Base-by-base conservation (phyloP, 2,329 filamentous ascomycete species). In the Dryadomyces quercus-mongolicae region DNA sequence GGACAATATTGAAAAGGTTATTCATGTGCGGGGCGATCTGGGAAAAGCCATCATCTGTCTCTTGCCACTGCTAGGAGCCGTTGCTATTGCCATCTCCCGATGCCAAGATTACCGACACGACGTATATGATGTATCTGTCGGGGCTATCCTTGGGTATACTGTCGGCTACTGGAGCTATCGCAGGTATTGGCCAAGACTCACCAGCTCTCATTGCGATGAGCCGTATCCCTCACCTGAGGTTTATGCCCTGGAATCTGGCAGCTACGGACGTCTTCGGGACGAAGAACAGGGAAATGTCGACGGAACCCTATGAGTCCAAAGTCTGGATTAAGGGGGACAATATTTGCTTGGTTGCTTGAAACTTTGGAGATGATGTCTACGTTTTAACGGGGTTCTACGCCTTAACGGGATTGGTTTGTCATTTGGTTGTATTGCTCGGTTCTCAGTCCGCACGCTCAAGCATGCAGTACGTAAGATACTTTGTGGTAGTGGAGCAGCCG, bases 101-200 rank as follows among this genome's bases (percentile, higher is more conserved):
- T 84, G 81, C 59, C 77, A 86, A 66, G 83, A 86, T 65, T 86
- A 87, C 63, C 70, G 84, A 50, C 84, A 88, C 60, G 83, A 87
- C 59, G 82, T 85, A 2, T 85, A 83, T 58, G 84, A 87, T 62
- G 82, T 87, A 13, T 77, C 74, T 51, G 73, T 77, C 6, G 84
- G 84, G 0, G 77, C 78, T 0, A 64, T 77, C 25, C 68, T 87
- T 15, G 84, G 84, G 3, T 77, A 77, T 64, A 65, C 69, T 4
- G 68, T 85, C 34, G 77, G 81, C 2, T 81, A 81, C 62, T 85
- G 81, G 73, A 84, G 78, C 58, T 86, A 86, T 62, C 70, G 81
- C 57, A 68, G 81, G 59, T 82, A 84, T 63, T 85, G 79, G 73
- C 82, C 81, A 7, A 66, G 68, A 34, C 65, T 85, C 54, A 70